Evolutionary conservation across 148 eudicot species (phyloP).

Genomic region (Rhododendron henanense): DNA sequence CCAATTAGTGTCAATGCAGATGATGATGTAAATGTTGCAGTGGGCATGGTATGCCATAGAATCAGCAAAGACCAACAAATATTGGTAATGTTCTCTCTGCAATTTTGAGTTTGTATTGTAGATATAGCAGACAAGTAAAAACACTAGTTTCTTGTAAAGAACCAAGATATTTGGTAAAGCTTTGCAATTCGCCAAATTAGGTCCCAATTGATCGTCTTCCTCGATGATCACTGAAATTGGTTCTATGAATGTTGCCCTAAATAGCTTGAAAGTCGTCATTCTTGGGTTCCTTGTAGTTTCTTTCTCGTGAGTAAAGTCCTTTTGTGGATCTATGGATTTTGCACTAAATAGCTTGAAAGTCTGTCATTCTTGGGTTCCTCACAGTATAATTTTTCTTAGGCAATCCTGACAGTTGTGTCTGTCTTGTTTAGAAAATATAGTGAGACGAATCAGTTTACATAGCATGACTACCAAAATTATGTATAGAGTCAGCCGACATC

Average conservation of each 20-base stretch:
- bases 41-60: neutral
- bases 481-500: too few relatives aligned
- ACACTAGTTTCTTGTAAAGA: neutral
- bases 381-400: neutral
- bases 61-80: neutral
- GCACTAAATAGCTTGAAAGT: neutral
- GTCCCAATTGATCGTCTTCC: neutral
- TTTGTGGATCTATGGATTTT: neutral
- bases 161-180: neutral
- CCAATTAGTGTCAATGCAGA: neutral
- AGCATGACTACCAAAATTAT: neutral
- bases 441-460: neutral
- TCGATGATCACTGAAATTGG: neutral
- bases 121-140: neutral
- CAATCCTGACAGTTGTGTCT: neutral
- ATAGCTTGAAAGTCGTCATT: too few relatives aligned
- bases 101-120: neutral
- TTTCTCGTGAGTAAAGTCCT: neutral
- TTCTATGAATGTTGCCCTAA: neutral
- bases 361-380: neutral
- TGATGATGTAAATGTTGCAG: neutral
- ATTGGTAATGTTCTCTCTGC: neutral
- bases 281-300: neutral
- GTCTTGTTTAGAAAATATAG: neutral
- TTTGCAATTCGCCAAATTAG: neutral